phyloP scores from a whole-genome alignment of 805 yeast species.

The Candida sphagnicola region DNA sequence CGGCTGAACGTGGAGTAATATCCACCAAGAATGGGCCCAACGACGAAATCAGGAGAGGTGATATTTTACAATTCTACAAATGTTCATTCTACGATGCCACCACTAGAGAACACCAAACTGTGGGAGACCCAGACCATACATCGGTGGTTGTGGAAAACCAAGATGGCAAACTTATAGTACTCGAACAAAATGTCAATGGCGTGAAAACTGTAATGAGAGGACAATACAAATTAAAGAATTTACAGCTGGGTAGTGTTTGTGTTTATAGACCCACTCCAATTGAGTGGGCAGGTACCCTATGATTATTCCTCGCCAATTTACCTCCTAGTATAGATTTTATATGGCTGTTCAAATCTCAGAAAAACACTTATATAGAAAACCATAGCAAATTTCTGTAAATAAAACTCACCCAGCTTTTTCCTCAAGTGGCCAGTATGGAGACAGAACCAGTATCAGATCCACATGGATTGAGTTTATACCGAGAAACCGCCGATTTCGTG shows the following conservation, averaged over 20 bases:
- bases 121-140: slow-evolving; percentile 56
- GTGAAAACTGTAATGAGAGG: slow-evolving; percentile 37
- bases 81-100: slow-evolving; percentile 37
- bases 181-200: slow-evolving; percentile 50
- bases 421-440: background rate
- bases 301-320: too few relatives aligned
- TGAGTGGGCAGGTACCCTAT: slow-evolving; percentile 35
- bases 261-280: slow-evolving; percentile 48
- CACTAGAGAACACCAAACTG: slow-evolving; percentile 30
- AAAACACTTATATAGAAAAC: too few relatives aligned
- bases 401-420: background rate
- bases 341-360: too few relatives aligned
- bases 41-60: slow-evolving; percentile 52
- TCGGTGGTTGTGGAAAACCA: slow-evolving; percentile 27
- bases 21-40: slow-evolving; percentile 17
- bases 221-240: slow-evolving; percentile 30
- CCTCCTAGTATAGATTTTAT: too few relatives aligned
- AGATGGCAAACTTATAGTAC: slow-evolving; percentile 28
- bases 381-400: too few relatives aligned
- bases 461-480: background rate
- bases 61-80: slow-evolving; percentile 46
- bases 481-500: background rate
- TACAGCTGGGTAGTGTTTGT: slow-evolving; percentile 39
- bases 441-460: background rate
- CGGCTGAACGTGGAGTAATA: slow-evolving; percentile 14